Evolutionary conservation across 768 basidiomycete genomes (phyloP), one percentile per base, ranked within the genome.

Genomic region (Boletus bicolor): DNA sequence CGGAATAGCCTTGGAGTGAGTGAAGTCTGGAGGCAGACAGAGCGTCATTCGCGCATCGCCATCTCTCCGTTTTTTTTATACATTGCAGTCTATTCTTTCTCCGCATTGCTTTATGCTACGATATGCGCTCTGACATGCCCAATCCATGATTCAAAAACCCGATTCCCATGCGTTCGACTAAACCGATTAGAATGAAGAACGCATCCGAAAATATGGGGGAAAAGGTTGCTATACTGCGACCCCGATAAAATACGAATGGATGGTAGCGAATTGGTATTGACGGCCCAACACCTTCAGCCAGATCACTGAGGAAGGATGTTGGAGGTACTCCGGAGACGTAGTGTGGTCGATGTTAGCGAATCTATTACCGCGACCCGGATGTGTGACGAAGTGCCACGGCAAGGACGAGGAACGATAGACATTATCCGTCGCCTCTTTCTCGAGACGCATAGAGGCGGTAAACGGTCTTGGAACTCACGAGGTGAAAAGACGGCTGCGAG

Each of bases 321-420:
- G 28, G 6, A 24, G 4, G 26, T 28, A 28, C 26, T 28, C 4
- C 26, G 26, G 28, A 30, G 28, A 30, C 5, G 28, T 7, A 30
- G 28, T 7, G 28, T 7, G 28, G 28, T 6, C 28, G 5, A 30
- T 30, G 28, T 32, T 11, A 26, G 77, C 78, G 59, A 93, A 87
- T 7, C 89, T 78, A 71, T 97, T 92, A 0, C 93, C 93, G 0
- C 98, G 77, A 66, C 98, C 98, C 5, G 93, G 89, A 0, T 96
- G 79, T 7, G 85, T 84, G 4, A 78, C 87, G 1, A 60, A 73
- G 51, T 77, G 75, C 5, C 35, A 28, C 0, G 41, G 24, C 11
- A 46, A 43, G 12, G 12, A 12, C 2, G 26, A 11, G 8, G 30
- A 8, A 28, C 3, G 30, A 32, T 8, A 32, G 30, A 19, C 14